Evolutionary conservation across 2,329 filamentous ascomycete genomes (phyloP).

Genomic region (Colletotrichum musae): DNA sequence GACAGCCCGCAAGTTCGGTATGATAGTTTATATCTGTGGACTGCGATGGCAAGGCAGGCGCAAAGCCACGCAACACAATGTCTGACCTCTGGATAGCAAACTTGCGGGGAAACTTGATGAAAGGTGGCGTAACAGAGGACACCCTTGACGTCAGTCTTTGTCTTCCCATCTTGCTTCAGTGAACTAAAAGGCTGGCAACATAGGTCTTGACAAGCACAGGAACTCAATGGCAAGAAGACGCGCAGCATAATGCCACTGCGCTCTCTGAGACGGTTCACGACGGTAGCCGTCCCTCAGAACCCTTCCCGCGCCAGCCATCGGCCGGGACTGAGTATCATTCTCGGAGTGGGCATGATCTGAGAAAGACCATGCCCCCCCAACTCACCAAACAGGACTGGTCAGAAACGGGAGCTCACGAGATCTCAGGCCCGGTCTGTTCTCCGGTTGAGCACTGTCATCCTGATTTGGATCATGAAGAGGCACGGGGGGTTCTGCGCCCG

Average conservation of each 20-base stretch:
- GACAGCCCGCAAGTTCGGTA: conserved; percentile 69
- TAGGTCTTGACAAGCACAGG: conserved; percentile 41
- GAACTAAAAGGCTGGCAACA: not conserved
- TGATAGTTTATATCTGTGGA: conserved; percentile 35
- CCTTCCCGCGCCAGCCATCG: not conserved
- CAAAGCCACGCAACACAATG: no score
- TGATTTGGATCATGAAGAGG: not conserved
- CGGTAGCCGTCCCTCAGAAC: not conserved
- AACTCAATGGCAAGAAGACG: conserved; percentile 37
- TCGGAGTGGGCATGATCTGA: not conserved
- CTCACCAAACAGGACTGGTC: conserved; percentile 18
- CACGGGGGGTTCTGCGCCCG: conserved; percentile 30
- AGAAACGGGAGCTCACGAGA: conserved; percentile 8
- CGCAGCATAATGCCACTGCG: not conserved
- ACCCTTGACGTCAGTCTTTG: conserved; percentile 59
- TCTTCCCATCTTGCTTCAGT: conserved; percentile 6
- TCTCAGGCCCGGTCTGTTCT: not conserved
- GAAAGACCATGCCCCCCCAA: not conserved
- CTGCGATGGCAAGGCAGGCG: no score
- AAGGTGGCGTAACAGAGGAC: conserved; percentile 62
- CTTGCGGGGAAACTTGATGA: conserved; percentile 63
- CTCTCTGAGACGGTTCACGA: not conserved
- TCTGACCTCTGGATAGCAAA: conserved; percentile 52
- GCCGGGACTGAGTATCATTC: not conserved
- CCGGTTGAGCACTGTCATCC: conserved; percentile 5